Evolutionary conservation across 352 stramenopile genomes (phyloP).

Genomic region (Pythium phragmiticola): DNA sequence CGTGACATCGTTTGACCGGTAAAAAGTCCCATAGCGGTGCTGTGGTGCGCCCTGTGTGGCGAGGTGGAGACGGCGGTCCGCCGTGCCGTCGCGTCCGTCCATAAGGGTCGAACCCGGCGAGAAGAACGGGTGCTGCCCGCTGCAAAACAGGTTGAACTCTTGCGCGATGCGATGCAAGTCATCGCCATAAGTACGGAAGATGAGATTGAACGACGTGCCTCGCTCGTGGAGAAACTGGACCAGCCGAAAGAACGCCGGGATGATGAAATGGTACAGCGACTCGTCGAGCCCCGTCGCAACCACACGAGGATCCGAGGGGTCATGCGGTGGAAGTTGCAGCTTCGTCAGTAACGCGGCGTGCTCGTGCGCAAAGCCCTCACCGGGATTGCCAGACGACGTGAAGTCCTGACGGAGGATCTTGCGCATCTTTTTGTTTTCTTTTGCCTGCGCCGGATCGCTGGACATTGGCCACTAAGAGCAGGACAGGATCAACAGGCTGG

Average conservation of each 20-base stretch:
- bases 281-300: slow-evolving; percentile 38
- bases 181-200: slow-evolving; percentile 78
- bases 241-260: slow-evolving; percentile 66
- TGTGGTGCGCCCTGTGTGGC: slow-evolving; percentile 21
- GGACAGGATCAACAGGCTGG: background rate
- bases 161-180: slow-evolving; percentile 64
- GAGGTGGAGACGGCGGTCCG: slow-evolving; percentile 53
- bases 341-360: slow-evolving; percentile 46
- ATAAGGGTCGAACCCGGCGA: slow-evolving; percentile 36
- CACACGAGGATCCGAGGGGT: slow-evolving; percentile 19
- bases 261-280: slow-evolving; percentile 56
- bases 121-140: slow-evolving; percentile 62
- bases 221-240: slow-evolving; percentile 49
- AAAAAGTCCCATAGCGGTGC: slow-evolving; percentile 64
- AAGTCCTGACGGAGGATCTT: slow-evolving; percentile 68
- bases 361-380: slow-evolving; percentile 42
- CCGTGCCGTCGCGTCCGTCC: slow-evolving; percentile 47
- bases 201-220: slow-evolving; percentile 58
- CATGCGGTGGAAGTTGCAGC: slow-evolving; percentile 41
- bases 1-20: slow-evolving; percentile 45
- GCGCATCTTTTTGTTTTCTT: slow-evolving; percentile 61
- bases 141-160: slow-evolving; percentile 81
- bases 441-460: slow-evolving; percentile 37
- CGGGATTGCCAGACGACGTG: slow-evolving; percentile 45
- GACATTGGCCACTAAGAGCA: slow-evolving; percentile 52